These are phyloP conservation scores for Lentinus tigrinus DNA, from an alignment of 768 basidiomycete genomes.

Conservation along the genomic window DNA sequence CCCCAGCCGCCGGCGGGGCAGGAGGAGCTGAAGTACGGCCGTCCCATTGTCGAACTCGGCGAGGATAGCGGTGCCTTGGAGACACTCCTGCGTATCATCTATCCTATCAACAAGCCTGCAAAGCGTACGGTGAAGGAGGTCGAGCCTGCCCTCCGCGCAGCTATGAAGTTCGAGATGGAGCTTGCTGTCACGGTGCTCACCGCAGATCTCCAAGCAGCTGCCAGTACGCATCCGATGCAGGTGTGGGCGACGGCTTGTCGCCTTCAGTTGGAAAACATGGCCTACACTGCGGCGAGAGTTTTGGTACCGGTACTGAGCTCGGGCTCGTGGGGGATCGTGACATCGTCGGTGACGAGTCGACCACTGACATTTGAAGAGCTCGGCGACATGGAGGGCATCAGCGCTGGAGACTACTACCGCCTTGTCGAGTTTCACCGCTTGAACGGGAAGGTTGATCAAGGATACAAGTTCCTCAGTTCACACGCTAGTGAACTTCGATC, in stretches of 20 bases:
- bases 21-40: not conserved
- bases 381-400: slow-evolving; percentile 5
- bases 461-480: not conserved
- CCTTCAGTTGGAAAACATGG: slow-evolving; percentile 1
- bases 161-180: slow-evolving; percentile 18
- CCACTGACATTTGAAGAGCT: not conserved
- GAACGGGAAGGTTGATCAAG: too few species aligned
- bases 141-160: slow-evolving; percentile 13
- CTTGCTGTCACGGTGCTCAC: not conserved
- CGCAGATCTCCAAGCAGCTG: not conserved
- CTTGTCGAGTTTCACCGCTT: not conserved
- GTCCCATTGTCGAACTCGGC: slow-evolving; percentile 3
- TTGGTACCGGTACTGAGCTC: not conserved
- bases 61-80: slow-evolving; percentile 18
- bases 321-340: too few species aligned
- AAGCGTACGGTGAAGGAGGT: not conserved
- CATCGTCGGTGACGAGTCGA: too few species aligned
- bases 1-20: slow-evolving; percentile 34
- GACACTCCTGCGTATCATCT: slow-evolving; percentile 17
- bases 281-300: not conserved
- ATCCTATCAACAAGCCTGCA: slow-evolving; percentile 16
- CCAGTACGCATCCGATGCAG: not conserved
- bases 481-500: not conserved
- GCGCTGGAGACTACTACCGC: slow-evolving; percentile 6
- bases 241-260: slow-evolving; percentile 7